Evolutionary conservation across 768 basidiomycete genomes (phyloP).

Genomic region (Phanerochaete carnosa): DNA sequence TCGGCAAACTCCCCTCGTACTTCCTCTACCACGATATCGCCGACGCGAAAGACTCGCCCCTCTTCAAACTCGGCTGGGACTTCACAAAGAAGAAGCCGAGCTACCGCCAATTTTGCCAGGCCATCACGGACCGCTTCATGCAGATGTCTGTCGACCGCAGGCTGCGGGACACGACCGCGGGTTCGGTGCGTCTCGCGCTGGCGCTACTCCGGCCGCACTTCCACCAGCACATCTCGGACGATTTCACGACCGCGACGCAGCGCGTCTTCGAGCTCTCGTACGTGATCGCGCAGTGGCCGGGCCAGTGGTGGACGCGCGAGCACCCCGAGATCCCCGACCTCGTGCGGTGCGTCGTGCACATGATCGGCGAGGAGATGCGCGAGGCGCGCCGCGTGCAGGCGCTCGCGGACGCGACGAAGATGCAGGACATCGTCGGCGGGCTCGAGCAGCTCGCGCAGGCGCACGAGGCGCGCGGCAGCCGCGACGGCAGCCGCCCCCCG

Average conservation of each 20-base stretch:
- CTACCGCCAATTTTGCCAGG: conserved; percentile 70
- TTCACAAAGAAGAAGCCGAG: conserved; percentile 55
- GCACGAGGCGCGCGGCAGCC: conserved; percentile 28
- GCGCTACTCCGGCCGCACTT: conserved; percentile 72
- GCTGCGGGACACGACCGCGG: conserved; percentile 62
- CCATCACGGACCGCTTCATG: conserved; percentile 62
- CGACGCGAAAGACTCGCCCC: conserved; percentile 30
- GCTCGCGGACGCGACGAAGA: conserved; percentile 43
- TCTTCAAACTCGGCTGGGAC: conserved; percentile 48
- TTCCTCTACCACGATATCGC: conserved; percentile 41
- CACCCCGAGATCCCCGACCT: conserved; percentile 60
- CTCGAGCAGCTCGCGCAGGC: conserved; percentile 44
- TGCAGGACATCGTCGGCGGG: conserved; percentile 48
- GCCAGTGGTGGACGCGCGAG: conserved; percentile 63
- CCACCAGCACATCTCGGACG: conserved; percentile 42
- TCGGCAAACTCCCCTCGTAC: conserved; percentile 71
- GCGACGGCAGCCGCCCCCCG: neutral
- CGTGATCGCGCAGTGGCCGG: conserved; percentile 52
- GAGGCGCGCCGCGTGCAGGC: conserved; percentile 41
- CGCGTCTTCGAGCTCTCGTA: conserved; percentile 34
- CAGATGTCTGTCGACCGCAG: conserved; percentile 51
- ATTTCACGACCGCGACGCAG: conserved; percentile 35
- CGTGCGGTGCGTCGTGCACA: conserved; percentile 53
- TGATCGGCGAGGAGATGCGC: conserved; percentile 64
- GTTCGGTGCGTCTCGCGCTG: conserved; percentile 65